Evolutionary conservation across 306 rosid species (phyloP), one percentile per base, ranked within the genome.

Genomic region (Dalbergia oliveri): DNA sequence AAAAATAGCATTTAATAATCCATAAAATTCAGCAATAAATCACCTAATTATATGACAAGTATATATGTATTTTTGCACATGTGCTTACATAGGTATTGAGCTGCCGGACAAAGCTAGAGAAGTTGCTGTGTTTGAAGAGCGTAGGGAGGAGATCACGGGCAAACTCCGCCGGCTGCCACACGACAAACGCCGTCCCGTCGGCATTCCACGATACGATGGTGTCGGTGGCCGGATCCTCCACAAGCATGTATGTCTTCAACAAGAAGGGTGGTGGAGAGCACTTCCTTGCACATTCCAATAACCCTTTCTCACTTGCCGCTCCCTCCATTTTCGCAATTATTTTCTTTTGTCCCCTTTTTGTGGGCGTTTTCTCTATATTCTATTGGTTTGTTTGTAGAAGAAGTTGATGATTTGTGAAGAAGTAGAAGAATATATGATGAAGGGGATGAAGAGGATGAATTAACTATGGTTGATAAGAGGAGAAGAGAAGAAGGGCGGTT

Each of bases 401-500:
- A 61, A 58, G 53, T n/a, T 62, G 44, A 43, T 43, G 41, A 31
- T 56, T 45, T 69, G 4, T 67, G 61, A 60, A 45, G 79, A 81
- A 77, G 44, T 11, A 19, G 37, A 13, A 44, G 35, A 49, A 75
- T n/a, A 16, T 54, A 47, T 12, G 15, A 47, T 10, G 53, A 12
- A 2, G 14, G 53, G 2, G 8, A 54, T 0, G 59, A 53, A 4
- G 77, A 39, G 31, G 65, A 65, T 49, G 0, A 15, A 69, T 31
- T 3, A n/a, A 26, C 14, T 63, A 75, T 69, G 70, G 56, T 57
- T 43, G 60, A 50, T 75, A 43, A 83, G 77, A 57, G 8, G 92
- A 90, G 90, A 92, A 94, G 82, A 94, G 98, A 94, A 94, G 97
- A 87, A 92, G 97, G 82, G 97, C 95, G 61, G 97, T 94, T 91